These are phyloP conservation scores for Boletus sensibilis DNA, from an alignment of 768 basidiomycete genomes.

Conservation along the genomic window DNA sequence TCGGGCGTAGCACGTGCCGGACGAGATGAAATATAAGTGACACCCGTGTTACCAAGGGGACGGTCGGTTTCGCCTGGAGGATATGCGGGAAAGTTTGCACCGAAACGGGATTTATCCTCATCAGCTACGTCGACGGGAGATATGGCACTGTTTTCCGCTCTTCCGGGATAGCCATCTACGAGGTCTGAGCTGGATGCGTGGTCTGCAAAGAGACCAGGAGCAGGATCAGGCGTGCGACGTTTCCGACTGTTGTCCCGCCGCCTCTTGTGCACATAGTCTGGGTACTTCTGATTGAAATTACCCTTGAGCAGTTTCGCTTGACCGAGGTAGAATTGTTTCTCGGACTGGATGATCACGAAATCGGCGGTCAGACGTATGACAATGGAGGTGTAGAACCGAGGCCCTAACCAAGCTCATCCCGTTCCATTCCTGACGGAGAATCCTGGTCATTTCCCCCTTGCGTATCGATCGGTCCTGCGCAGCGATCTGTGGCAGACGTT, in stretches of 20 bases:
- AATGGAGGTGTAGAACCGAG: background rate
- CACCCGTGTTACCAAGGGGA: constrained; percentile 26
- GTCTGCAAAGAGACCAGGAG: constrained; percentile 29
- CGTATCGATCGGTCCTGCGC: constrained; percentile 88
- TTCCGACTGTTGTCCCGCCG: constrained; percentile 85
- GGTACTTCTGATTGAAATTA: constrained; percentile 80
- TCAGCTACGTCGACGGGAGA: constrained; percentile 39
- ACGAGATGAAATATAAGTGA: constrained; percentile 24
- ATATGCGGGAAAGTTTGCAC: constrained; percentile 21
- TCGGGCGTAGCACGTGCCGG: constrained; percentile 30
- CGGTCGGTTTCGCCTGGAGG: constrained; percentile 17
- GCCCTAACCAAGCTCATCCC: constrained; percentile 66
- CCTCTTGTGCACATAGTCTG: constrained; percentile 86
- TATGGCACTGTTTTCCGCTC: constrained; percentile 36
- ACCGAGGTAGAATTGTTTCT: constrained; percentile 86
- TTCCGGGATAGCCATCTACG: constrained; percentile 32
- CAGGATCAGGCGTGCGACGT: constrained; percentile 44
- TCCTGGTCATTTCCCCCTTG: constrained; percentile 87
- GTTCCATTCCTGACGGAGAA: constrained; percentile 84
- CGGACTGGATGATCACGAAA: constrained; percentile 43
- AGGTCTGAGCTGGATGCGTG: constrained; percentile 31
- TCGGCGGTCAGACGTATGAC: constrained; percentile 14
- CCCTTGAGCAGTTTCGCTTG: constrained; percentile 86
- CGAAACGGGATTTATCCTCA: constrained; percentile 17
- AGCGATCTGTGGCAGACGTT: constrained; percentile 78